Evolutionary conservation across 148 eudicot species (phyloP), one percentile per base, ranked within the genome.

Genomic region (Rhododendron henanense): DNA sequence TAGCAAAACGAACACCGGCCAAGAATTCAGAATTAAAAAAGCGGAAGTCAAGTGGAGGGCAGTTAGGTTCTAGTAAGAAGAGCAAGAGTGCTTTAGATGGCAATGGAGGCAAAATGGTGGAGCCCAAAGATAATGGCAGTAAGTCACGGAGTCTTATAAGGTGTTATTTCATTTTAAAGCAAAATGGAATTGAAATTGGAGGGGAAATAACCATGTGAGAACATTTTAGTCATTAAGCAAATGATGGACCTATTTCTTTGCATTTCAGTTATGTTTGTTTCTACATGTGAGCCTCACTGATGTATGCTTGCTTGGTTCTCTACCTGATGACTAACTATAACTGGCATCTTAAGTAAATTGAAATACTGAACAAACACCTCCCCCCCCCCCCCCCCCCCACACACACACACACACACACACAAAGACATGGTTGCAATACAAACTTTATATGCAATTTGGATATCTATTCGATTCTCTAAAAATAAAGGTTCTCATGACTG

Each of bases 61-160:
- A 79, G 65, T 77, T 14, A 33, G 83, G 55, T 81, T 53, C 83
- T 48, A 83, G 69, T 78, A 95, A 92, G 90, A 96, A 93, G 90
- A 90, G 88, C 84, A 94, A 91, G 81, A 85, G 25, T 39, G 91
- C 85, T 63, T 67, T 76, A 28, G 86, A 88, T 79, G 91, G 78
- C 28, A 51, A 51, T n/a, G 90, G 86, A 76, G 84, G 61, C 59
- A 92, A 91, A 75, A 44, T 80, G 82, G 87, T 19, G 59, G 91
- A 88, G 82, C 83, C 84, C 47, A 81, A 76, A 33, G 85, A 82
- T 82, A 88, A 63, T 77, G 85, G 87, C 74, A 86, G 98, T 96
- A 91, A 90, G 91, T 91, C 84, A 67, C 18, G 53, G 65, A 76
- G 74, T 73, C 23, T 8, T 44, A 28, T 3, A 79, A 35, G 25